Base-by-base conservation (phyloP, 2,329 filamentous ascomycete species). In the Metarhizium sp. region DNA sequence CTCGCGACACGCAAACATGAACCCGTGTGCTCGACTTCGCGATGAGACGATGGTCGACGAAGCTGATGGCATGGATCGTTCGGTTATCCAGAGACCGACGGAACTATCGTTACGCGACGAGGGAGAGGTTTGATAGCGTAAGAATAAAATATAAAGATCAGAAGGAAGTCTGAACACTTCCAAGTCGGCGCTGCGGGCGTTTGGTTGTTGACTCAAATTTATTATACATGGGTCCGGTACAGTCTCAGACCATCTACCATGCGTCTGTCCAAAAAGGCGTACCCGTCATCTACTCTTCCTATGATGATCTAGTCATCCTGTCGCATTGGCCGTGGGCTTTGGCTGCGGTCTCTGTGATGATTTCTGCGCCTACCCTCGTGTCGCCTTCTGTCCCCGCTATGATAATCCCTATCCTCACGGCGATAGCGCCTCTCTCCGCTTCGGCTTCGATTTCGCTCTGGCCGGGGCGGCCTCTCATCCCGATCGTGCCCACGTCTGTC, bases 351-450 rank as follows among this genome's bases (percentile, higher is more conserved):
- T 8, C 6, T 7, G 46, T 55, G 50, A 45, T 59, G 50, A 13
- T 62, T 59, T 20, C 57, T 61, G 1, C 63, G 63, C 13, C 57
- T 63, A 11, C 61, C 32, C 11, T 16, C 50, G 2, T 65, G 62
- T 55, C 58, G 62, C 54, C 59, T 60, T 52, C 60, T 55, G 30
- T 63, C 60, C n/a, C 60, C 58, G 13, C 52, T 18, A 11, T 51
- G 20, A 10, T 5, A 4, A 13, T 48, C 45, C 32, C 45, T 29
- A 2, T 30, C 20, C 25, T 48, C 45, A 7, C 45, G 45, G n/a
- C 45, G 45, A 10, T 48, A 11, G 34, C 57, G 48, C 6, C 58
- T 49, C 14, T 61, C 59, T 45, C 59, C 57, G 30, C 57, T 60
- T 18, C 58, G 51, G 10, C 55, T 54, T 30, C 43, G 18, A 51